These are phyloP conservation scores for Amphirosellinia nigrospora DNA, from an alignment of 495 filamentous ascomycete species.

Conservation along the genomic window DNA sequence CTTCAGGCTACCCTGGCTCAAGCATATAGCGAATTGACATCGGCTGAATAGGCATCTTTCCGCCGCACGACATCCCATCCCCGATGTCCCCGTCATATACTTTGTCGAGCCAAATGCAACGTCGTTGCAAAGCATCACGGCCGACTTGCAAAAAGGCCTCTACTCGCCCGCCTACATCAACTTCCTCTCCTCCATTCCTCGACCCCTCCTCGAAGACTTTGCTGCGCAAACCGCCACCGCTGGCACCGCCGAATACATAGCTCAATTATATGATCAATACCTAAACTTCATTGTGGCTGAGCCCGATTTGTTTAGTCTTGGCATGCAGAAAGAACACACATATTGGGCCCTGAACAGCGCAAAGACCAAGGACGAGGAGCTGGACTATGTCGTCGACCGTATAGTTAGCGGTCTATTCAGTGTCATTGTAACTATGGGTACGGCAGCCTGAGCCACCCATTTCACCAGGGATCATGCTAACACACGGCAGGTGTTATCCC, in stretches of 20 bases:
- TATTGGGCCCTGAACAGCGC: conserved; percentile 96
- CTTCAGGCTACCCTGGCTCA: background rate
- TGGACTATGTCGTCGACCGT: conserved; percentile 84
- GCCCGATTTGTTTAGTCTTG: conserved; percentile 93
- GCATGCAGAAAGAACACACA: conserved; percentile 79
- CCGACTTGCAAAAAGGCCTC: conserved; percentile 81
- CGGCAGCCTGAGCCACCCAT: conserved; percentile 27
- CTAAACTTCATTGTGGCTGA: conserved; percentile 97
- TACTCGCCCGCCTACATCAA: conserved; percentile 97
- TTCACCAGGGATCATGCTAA: conserved; percentile 24
- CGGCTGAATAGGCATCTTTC: conserved; percentile 70
- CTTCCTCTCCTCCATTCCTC: conserved; percentile 92
- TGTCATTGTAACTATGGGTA: conserved; percentile 96
- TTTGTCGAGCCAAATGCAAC: conserved; percentile 84
- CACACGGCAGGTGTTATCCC: conserved; percentile 74
- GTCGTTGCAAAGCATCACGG: conserved; percentile 84
- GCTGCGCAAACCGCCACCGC: conserved; percentile 83
- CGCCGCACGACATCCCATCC: conserved; percentile 84
- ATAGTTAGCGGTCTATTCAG: conserved; percentile 96
- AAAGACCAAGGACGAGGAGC: conserved; percentile 84
- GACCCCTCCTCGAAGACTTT: conserved; percentile 94
- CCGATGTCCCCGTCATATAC: conserved; percentile 96
- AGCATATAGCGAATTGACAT: conserved; percentile 32
- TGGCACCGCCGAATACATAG: conserved; percentile 83
- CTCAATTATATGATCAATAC: conserved; percentile 96